Percentiles rank a stretch among this genome's conserved stretches.
Evolutionary conservation across 176 grass and related monocot genomes (phyloP).

Genomic region (Musa acuminata): DNA sequence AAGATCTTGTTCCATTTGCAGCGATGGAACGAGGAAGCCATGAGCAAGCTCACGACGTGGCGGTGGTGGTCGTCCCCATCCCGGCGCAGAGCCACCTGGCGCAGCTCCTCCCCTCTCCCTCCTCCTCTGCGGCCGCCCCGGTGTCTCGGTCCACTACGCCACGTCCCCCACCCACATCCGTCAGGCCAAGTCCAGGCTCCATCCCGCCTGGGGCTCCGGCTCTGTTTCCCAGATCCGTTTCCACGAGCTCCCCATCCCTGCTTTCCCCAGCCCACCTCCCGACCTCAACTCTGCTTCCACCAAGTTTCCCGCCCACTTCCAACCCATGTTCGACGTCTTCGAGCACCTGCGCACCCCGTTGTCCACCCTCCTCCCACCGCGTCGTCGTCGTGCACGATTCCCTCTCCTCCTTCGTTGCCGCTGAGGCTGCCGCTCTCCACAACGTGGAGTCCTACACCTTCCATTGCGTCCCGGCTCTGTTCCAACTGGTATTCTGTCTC

Average conservation of each 20-base stretch:
- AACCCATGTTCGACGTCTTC: conserved; percentile 38
- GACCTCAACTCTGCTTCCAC: conserved; percentile 18
- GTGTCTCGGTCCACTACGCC: conserved; percentile 53
- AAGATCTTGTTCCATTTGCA: too few species aligned
- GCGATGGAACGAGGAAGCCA: too few species aligned
- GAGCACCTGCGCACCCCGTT: conserved; percentile 19
- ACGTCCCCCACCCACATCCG: conserved; percentile 37
- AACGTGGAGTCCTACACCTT: conserved; percentile 35
- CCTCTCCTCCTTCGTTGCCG: conserved; percentile 38
- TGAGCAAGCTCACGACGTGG: conserved; percentile 6
- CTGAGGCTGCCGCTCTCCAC: conserved; percentile 31
- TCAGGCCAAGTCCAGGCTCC: conserved; percentile 32
- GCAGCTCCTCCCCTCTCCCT: conserved; percentile 53
- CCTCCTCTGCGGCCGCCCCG: conserved; percentile 26
- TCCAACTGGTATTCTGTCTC: conserved; percentile 16
- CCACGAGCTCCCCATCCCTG: conserved; percentile 29
- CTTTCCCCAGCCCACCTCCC: conserved; percentile 31
- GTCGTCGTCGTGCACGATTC: conserved; percentile 46
- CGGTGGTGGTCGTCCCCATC: conserved; percentile 48
- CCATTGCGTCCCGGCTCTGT: conserved; percentile 23
- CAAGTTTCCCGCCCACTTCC: conserved; percentile 38
- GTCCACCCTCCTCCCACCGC: conserved; percentile 26
- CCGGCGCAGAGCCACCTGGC: conserved; percentile 63
- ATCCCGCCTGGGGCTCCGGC: conserved; percentile 20
- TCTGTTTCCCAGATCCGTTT: conserved; percentile 8